phyloP scores from a whole-genome alignment of 2,329 filamentous ascomycete species.

The Chaetomium sp. region DNA sequence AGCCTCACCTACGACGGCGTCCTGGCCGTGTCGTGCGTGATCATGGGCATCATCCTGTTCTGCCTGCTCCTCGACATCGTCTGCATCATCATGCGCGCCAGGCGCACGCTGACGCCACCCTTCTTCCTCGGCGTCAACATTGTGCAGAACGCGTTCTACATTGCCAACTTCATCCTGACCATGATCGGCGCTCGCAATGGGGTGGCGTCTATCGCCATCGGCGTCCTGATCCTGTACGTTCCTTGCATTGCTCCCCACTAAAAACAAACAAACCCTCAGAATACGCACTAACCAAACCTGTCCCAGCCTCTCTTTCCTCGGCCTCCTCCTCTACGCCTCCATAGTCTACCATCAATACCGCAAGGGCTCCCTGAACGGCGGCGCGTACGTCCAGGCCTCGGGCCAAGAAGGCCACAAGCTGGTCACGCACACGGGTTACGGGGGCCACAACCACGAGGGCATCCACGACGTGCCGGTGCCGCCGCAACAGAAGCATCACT shows the following conservation, averaged over 20 bases:
- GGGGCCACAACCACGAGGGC: neutral
- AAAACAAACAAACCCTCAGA: too few species aligned
- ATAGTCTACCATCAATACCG: constrained; percentile 28
- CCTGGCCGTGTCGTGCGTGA: constrained; percentile 23
- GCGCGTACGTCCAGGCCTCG: constrained; percentile 15
- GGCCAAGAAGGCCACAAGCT: constrained; percentile 16
- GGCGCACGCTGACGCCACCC: constrained; percentile 26
- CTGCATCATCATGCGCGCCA: constrained; percentile 29
- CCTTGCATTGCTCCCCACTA: neutral
- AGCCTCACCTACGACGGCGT: constrained; percentile 8
- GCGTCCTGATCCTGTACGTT: constrained; percentile 28
- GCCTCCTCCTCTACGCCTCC: constrained; percentile 29
- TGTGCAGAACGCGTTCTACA: constrained; percentile 26
- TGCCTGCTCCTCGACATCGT: constrained; percentile 29
- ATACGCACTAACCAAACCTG: neutral
- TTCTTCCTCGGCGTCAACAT: constrained; percentile 30
- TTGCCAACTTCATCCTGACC: constrained; percentile 24
- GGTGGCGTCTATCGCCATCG: constrained; percentile 15
- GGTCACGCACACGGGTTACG: constrained; percentile 14
- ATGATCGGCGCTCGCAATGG: constrained; percentile 21
- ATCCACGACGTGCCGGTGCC: neutral
- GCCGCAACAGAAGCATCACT: neutral
- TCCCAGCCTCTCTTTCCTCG: constrained; percentile 28
- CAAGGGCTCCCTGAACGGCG: constrained; percentile 19
- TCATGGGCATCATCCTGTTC: constrained; percentile 23